These are phyloP conservation scores for Glebionis coronaria DNA, from an alignment of 129 eudicot genomes.

Conservation along the genomic window DNA sequence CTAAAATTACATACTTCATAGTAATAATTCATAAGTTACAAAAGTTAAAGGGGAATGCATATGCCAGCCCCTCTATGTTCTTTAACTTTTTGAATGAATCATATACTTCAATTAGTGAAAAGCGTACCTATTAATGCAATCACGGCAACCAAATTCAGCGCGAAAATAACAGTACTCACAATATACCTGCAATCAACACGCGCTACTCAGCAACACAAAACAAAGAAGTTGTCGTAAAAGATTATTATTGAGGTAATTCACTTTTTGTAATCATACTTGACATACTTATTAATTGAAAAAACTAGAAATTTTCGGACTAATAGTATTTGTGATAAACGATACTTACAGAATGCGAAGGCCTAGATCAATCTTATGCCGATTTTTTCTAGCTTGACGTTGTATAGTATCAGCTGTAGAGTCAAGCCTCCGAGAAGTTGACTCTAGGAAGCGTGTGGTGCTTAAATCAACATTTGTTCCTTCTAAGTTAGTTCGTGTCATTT, in stretches of 20 bases:
- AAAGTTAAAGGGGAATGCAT: too few species aligned
- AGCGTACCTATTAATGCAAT: constrained; percentile 60
- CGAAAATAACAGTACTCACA: constrained; percentile 43
- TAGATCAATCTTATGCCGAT: constrained; percentile 50
- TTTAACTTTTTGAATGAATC: background rate
- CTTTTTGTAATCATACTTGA: too few species aligned
- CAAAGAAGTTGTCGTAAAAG: too few species aligned
- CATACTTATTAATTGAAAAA: too few species aligned
- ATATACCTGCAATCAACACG: constrained; percentile 46
- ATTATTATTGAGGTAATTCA: too few species aligned
- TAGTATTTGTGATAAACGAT: background rate
- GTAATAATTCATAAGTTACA: too few species aligned
- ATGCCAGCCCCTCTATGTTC: background rate
- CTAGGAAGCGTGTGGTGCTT: constrained; percentile 54
- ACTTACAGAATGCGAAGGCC: constrained; percentile 68
- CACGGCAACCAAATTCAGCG: constrained; percentile 54
- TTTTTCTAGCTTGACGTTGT: constrained; percentile 58
- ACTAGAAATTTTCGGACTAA: too few species aligned
- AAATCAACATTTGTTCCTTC: constrained; percentile 36
- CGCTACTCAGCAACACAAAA: constrained; percentile 6
- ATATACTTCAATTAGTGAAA: background rate
- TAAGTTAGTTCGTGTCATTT: constrained; percentile 43
- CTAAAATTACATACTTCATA: too few species aligned
- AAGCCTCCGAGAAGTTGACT: constrained; percentile 55
- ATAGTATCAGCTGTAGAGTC: constrained; percentile 61